Percentiles rank a stretch among this genome's conserved stretches.
phyloP scores from a whole-genome alignment of 805 yeast species.

The Dipodascopsis uninucleata region DNA sequence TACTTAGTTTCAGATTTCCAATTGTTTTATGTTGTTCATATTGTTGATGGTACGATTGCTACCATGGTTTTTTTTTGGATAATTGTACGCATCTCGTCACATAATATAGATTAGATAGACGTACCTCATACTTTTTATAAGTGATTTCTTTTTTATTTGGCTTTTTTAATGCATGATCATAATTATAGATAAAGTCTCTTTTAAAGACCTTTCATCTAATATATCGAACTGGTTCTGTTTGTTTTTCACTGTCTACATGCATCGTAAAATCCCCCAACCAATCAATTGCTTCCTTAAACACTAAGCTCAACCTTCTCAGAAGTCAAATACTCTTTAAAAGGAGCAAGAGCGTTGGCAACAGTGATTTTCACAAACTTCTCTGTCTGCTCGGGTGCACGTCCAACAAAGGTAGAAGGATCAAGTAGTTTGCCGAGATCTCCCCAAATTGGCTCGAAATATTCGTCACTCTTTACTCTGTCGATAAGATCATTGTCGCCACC shows the following conservation, averaged over 20 bases:
- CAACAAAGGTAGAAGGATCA: conserved; percentile 92
- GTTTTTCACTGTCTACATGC: not conserved
- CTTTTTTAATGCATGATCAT: no score
- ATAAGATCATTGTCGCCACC: conserved; percentile 97
- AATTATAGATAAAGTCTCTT: not conserved
- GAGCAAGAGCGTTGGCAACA: conserved; percentile 76
- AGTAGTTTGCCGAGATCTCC: conserved; percentile 71
- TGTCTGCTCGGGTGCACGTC: conserved; percentile 98
- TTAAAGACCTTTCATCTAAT: no score
- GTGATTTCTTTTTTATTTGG: no score
- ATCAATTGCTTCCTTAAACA: conserved; percentile 48
- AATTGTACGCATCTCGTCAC: no score
- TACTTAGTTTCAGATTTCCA: no score
- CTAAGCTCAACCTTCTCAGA: conserved; percentile 70
- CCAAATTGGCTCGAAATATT: conserved; percentile 72
- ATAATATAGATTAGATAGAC: no score
- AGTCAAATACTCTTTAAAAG: conserved; percentile 57
- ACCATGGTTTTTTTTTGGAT: no score
- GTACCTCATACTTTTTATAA: no score
- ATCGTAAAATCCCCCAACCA: not conserved
- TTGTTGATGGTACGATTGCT: no score
- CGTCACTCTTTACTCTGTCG: conserved; percentile 38
- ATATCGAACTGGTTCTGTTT: no score
- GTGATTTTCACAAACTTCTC: conserved; percentile 84
- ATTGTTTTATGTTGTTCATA: no score